Evolutionary conservation across 495 filamentous ascomycete genomes (phyloP).

Genomic region (Cenococcum geophilum): DNA sequence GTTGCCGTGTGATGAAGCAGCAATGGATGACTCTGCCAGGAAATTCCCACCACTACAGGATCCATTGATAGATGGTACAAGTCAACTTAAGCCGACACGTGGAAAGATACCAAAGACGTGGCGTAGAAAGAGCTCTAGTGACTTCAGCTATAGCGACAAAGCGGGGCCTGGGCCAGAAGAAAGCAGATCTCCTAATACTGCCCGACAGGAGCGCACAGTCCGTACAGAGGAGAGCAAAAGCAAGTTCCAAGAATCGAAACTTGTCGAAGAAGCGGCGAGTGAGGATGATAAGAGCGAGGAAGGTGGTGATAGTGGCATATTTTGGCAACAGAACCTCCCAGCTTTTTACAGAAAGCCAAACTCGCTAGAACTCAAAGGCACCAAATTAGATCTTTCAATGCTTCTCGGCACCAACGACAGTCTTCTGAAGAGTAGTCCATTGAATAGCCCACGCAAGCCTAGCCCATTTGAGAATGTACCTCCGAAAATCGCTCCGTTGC

Average conservation of each 20-base stretch:
- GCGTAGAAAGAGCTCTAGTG: constrained; percentile 37
- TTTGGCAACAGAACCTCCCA: constrained; percentile 36
- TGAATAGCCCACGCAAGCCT: not conserved
- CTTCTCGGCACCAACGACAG: constrained; percentile 17
- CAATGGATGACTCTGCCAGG: not conserved
- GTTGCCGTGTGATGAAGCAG: constrained; percentile 18
- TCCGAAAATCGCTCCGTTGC: not conserved
- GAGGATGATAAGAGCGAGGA: constrained; percentile 19
- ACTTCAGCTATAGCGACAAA: constrained; percentile 37
- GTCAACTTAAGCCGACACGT: constrained; percentile 33
- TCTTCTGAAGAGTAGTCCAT: constrained; percentile 11
- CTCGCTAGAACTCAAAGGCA: not conserved
- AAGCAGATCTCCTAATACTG: constrained; percentile 1
- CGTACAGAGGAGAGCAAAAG: constrained; percentile 16
- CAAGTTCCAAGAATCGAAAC: constrained; percentile 5
- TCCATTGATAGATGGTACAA: constrained; percentile 18
- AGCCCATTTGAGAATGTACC: not conserved
- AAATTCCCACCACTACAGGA: constrained; percentile 25
- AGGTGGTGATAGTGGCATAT: constrained; percentile 36
- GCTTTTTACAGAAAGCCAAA: constrained; percentile 23
- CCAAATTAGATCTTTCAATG: constrained; percentile 20
- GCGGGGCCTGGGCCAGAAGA: constrained; percentile 15
- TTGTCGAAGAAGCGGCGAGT: not conserved
- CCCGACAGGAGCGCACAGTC: not conserved
- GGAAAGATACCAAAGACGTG: constrained; percentile 43